Base-by-base conservation (phyloP, 2,329 filamentous ascomycete species). In the Colletotrichum sidae region DNA sequence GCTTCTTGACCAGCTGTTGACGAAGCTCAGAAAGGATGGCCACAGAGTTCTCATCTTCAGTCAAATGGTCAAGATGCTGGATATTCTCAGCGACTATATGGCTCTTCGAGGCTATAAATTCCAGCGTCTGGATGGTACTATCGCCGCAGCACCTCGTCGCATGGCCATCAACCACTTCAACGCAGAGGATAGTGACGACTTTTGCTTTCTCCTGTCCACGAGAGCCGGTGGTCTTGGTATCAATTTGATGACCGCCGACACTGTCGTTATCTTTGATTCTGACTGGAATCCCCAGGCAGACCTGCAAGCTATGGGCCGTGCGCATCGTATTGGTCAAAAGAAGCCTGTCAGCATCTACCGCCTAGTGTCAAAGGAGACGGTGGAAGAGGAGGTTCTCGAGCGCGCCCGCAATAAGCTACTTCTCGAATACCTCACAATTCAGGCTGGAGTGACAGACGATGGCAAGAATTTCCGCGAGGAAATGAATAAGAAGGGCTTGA, bases 261-360 rank as follows among this genome's bases (percentile, higher is more conserved):
- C 96, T 1, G 96, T 99, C 69, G 90, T 99, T 72, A 91, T 99
- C 49, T 99, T 98, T 72, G 96, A 99, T 77, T 98, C 96, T 0
- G 94, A 97, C 74, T 99, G 96, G 96, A 99, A 99, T 71, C 96
- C 96, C 15, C 96, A 99, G 77, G 96, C 96, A 7, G 96, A 99
- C 82, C 82, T 99, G 70, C 96, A 99, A 77, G 96, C 96, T 45
- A 99, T 99, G 96, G 96, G 96, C 64, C 91, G 96, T 78, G 96
- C 96, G 64, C 96, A 99, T 79, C 92, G 96, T 77, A 99, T 99
- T 69, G 96, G 96, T 3, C 96, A 99, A 76, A 97, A 96, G 76
- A 94, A 90, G 68, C 95, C 96, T 7, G 96, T 99, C 70, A 98
- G 92, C 70, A 95, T 99, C 55, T 99, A 98, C 75, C 91, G 96